Evolutionary conservation across 441 rosid species (phyloP).

Genomic region (California macrophylla): DNA sequence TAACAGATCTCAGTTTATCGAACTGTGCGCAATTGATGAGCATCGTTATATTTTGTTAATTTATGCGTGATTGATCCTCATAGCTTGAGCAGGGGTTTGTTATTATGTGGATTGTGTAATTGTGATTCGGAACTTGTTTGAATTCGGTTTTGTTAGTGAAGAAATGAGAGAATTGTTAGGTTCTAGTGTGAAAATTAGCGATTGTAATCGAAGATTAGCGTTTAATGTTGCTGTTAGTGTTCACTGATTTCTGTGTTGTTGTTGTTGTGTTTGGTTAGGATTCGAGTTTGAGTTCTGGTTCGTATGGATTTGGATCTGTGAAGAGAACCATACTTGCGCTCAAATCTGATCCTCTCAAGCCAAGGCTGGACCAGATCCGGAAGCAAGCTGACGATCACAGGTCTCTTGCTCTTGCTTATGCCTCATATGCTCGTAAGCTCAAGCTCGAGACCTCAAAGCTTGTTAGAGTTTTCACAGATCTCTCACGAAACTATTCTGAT

Average conservation of each 20-base stretch:
- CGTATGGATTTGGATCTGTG: conserved; percentile 38
- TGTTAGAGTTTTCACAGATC: conserved; percentile 80
- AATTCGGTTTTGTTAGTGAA: neutral
- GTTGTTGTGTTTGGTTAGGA: conserved; percentile 27
- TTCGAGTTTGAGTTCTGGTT: conserved; percentile 23
- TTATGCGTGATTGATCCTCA: neutral
- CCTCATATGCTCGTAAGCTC: conserved; percentile 87
- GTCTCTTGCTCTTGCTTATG: conserved; percentile 61
- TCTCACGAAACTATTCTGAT: conserved; percentile 70
- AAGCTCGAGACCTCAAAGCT: conserved; percentile 89
- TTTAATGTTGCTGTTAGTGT: neutral
- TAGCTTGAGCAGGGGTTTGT: neutral
- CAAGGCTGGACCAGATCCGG: conserved; percentile 75
- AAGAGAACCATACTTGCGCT: conserved; percentile 72
- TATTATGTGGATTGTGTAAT: neutral
- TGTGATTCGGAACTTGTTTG: neutral
- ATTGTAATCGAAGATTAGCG: neutral
- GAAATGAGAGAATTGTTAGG: neutral
- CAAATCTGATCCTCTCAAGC: conserved; percentile 81
- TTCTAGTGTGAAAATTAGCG: neutral
- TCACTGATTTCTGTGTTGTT: neutral
- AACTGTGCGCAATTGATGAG: neutral
- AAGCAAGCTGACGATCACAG: conserved; percentile 94
- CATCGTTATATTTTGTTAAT: neutral
- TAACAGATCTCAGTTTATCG: neutral